Conservation (phyloP, 352 stramenopile species). For the Pythium pyrilobum region DNA sequence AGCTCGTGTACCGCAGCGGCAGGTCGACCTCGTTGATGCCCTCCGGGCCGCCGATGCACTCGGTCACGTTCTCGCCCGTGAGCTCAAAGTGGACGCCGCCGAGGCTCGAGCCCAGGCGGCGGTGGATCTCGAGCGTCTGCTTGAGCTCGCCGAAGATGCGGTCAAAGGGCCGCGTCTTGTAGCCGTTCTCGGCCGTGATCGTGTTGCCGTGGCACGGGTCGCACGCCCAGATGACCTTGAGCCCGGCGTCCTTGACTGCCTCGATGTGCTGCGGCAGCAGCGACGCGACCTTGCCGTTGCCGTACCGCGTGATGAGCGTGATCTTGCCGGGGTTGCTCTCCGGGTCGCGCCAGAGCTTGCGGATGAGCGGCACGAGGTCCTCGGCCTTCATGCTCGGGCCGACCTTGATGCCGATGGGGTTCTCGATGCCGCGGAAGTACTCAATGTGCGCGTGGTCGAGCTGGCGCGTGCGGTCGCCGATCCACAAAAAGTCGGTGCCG, state of each 20-base stretch:
- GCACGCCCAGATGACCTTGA: conserved; percentile 96
- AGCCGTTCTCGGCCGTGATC: conserved; percentile 93
- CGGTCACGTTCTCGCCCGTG: conserved; percentile 98
- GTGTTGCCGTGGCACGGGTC: conserved; percentile 98
- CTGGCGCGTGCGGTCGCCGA: conserved; percentile 97
- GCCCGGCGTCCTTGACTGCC: conserved; percentile 92
- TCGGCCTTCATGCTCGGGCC: conserved; percentile 93
- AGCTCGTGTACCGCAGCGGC: conserved; percentile 93
- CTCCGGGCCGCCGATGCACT: conserved; percentile 96
- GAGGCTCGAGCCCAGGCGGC: conserved; percentile 90
- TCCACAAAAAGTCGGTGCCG: conserved; percentile 98
- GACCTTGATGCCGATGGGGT: conserved; percentile 98
- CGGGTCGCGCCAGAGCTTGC: conserved; percentile 93
- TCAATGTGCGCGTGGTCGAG: conserved; percentile 97
- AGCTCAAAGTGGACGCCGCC: conserved; percentile 97
- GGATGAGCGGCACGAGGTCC: conserved; percentile 94
- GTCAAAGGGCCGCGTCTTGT: conserved; percentile 98
- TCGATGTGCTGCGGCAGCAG: conserved; percentile 95
- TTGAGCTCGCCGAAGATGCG: conserved; percentile 95
- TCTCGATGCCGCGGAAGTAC: conserved; percentile 97
- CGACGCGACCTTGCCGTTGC: conserved; percentile 89
- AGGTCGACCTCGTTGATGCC: conserved; percentile 93
- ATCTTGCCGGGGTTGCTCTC: conserved; percentile 93
- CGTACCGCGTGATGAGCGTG: conserved; percentile 98
- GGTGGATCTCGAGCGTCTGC: conserved; percentile 98